phyloP scores from a whole-genome alignment of 2,329 filamentous ascomycete species.

The Hypomyces perniciosus region DNA sequence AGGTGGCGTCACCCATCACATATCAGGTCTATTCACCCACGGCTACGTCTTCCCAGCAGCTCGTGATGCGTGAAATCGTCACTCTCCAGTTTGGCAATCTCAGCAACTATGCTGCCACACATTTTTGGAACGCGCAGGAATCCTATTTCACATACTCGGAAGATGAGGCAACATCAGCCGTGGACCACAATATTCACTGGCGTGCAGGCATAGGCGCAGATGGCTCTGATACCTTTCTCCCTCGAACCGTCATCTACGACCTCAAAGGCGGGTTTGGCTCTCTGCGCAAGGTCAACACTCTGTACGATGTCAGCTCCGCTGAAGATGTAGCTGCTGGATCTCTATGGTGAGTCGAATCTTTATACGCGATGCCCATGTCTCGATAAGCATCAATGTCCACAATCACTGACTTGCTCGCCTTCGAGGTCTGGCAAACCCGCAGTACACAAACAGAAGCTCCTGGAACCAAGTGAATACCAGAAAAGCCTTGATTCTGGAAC shows the following conservation, averaged over 20 bases:
- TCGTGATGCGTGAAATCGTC: conserved; percentile 82
- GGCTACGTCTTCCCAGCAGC: too few relatives aligned
- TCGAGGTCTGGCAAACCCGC: conserved; percentile 60
- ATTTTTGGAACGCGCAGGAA: conserved; percentile 99
- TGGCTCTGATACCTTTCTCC: conserved; percentile 86
- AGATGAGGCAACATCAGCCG: conserved; percentile 27
- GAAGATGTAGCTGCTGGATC: conserved; percentile 24
- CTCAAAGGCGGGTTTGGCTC: conserved; percentile 91
- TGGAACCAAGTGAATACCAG: conserved; percentile 71
- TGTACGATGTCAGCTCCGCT: conserved; percentile 59
- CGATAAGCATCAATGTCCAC: too few relatives aligned
- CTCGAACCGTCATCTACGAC: conserved; percentile 88
- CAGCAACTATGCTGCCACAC: conserved; percentile 87
- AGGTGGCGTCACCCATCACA: too few relatives aligned
- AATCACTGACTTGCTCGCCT: not conserved
- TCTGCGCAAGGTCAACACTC: conserved; percentile 76
- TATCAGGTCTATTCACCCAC: too few relatives aligned
- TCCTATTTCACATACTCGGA: conserved; percentile 88
- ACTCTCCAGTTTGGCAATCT: conserved; percentile 89
- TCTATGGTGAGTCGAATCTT: conserved; percentile 27
- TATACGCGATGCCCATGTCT: too few relatives aligned
- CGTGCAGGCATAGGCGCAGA: conserved; percentile 74
- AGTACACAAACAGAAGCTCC: conserved; percentile 61
- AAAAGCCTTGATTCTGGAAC: conserved; percentile 68
- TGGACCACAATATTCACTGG: conserved; percentile 69